These are phyloP conservation scores for Hanseniaspora uvarum DNA, from an alignment of 1,139 yeast species.

Conservation along the genomic window DNA sequence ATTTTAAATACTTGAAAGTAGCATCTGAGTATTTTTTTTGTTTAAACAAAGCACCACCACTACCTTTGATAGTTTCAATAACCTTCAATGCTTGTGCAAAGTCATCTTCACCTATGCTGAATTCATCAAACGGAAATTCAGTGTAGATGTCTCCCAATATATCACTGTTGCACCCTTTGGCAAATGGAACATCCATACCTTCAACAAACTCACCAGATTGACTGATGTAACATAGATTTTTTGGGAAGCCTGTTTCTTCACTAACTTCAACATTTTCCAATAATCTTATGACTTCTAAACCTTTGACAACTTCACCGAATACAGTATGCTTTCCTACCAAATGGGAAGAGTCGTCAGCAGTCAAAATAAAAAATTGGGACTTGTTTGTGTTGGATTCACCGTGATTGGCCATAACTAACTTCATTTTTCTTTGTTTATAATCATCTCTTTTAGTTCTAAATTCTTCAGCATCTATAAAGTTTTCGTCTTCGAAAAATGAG, in stretches of 20 bases:
- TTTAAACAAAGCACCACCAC: constrained; percentile 54
- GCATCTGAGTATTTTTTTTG: constrained; percentile 44
- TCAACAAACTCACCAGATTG: constrained; percentile 61
- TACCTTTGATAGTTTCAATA: constrained; percentile 46
- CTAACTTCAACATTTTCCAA: constrained; percentile 45
- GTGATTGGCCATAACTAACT: constrained; percentile 65
- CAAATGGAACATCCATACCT: constrained; percentile 45
- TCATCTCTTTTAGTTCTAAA: constrained; percentile 7
- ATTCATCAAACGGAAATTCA: constrained; percentile 67
- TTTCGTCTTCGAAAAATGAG: constrained; percentile 49
- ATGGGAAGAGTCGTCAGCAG: constrained; percentile 62
- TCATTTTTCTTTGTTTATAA: constrained; percentile 30
- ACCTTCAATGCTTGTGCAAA: constrained; percentile 45
- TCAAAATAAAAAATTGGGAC: constrained; percentile 64
- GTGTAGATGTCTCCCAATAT: constrained; percentile 63
- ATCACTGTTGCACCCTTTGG: constrained; percentile 49
- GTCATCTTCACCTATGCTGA: constrained; percentile 47
- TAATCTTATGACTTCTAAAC: constrained; percentile 61
- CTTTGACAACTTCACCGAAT: constrained; percentile 56
- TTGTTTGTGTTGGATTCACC: constrained; percentile 50
- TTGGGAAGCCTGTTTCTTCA: constrained; percentile 39
- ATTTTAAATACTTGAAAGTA: constrained; percentile 49
- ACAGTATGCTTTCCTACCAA: constrained; percentile 65
- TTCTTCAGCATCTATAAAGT: constrained; percentile 39
- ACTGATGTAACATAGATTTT: constrained; percentile 40